Conservation (phyloP, 1,284 basidiomycete species). For the Microbotryum lychnidis-dioicae region DNA sequence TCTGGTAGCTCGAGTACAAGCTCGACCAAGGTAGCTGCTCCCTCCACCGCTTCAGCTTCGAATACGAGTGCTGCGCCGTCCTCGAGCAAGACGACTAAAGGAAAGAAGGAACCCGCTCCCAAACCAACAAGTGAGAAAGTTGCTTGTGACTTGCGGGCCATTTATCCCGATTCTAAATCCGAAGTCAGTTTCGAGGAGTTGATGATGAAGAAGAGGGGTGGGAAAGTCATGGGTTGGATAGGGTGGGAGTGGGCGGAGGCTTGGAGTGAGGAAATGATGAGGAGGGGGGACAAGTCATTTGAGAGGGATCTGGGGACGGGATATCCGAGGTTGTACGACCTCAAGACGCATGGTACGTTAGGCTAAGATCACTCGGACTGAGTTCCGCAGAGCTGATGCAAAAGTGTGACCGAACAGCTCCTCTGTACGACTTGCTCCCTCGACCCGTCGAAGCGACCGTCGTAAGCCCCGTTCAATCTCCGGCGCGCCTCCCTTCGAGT, state of each 20-base stretch:
- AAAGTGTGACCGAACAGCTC: background rate
- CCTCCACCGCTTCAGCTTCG: background rate
- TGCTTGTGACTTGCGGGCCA: constrained; percentile 18
- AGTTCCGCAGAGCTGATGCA: too few species aligned
- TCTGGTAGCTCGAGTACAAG: background rate
- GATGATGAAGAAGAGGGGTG: background rate
- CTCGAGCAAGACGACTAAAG: background rate
- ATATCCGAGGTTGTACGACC: constrained; percentile 12
- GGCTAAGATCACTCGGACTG: too few species aligned
- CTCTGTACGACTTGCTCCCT: constrained; percentile 19
- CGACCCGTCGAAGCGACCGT: background rate
- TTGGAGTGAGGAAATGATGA: constrained; percentile 16
- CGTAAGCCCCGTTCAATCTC: too few species aligned
- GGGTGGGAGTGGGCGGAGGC: constrained; percentile 16
- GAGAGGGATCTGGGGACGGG: constrained; percentile 12
- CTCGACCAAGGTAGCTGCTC: constrained; percentile 11
- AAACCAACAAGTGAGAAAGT: constrained; percentile 18
- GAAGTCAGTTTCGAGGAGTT: constrained; percentile 33
- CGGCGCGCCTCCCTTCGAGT: too few species aligned
- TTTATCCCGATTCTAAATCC: constrained; percentile 23
- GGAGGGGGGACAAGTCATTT: constrained; percentile 7
- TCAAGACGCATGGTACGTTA: constrained; percentile 10
- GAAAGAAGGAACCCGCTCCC: background rate
- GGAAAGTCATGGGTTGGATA: constrained; percentile 8
- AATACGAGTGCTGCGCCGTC: background rate